Evolutionary conservation across 805 yeast species (phyloP).

Genomic region (Hanseniaspora nectarophila): DNA sequence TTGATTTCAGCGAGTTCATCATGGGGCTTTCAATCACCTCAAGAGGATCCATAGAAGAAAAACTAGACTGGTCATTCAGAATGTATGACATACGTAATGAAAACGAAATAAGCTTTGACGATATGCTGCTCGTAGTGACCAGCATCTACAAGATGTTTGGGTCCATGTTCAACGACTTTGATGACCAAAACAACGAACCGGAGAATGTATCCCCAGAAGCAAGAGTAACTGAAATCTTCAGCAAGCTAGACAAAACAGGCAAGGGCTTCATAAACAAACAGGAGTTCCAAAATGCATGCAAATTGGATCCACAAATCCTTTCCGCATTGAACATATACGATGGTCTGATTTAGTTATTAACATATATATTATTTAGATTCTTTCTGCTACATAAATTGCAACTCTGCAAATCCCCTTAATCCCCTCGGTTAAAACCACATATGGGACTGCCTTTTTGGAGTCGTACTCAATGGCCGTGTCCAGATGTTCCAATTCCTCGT

Average conservation of each 20-base stretch:
- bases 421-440: constrained; percentile 74
- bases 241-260: constrained; percentile 54
- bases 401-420: constrained; percentile 70
- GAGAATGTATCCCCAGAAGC: constrained; percentile 58
- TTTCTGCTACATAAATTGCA: constrained; percentile 88
- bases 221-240: constrained; percentile 72
- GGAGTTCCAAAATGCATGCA: constrained; percentile 74
- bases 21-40: constrained; percentile 76
- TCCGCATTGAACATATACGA: constrained; percentile 70
- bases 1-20: constrained; percentile 87
- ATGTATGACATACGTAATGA: constrained; percentile 73
- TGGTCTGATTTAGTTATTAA: constrained; percentile 47
- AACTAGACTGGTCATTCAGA: constrained; percentile 78
- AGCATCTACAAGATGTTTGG: constrained; percentile 95
- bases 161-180: constrained; percentile 48
- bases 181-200: neutral
- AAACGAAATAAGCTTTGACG: constrained; percentile 64
- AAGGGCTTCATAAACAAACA: constrained; percentile 63
- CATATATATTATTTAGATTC: constrained; percentile 36
- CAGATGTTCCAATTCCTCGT: constrained; percentile 88
- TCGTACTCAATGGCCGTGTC: constrained; percentile 88
- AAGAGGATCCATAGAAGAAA: constrained; percentile 74
- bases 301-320: constrained; percentile 63
- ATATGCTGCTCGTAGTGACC: constrained; percentile 64
- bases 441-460: constrained; percentile 87